phyloP scores from a whole-genome alignment of 2,329 filamentous ascomycete genomes.

The Cadophora malorum region DNA sequence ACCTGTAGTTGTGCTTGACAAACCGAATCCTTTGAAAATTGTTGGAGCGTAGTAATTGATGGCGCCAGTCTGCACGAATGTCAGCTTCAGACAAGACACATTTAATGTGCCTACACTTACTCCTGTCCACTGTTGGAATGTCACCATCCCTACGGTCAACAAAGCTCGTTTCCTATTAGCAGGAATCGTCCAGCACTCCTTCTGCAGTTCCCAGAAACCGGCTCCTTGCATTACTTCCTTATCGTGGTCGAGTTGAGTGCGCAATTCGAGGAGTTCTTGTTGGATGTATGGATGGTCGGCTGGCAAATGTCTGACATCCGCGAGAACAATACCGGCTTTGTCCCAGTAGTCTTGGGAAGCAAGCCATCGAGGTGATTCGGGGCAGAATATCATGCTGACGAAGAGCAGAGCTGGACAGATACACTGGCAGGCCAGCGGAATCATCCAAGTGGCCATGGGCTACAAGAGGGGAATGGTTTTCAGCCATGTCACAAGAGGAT shows the following conservation, averaged over 20 bases:
- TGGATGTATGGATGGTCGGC: constrained; percentile 59
- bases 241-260: constrained; percentile 56
- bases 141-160: constrained; percentile 67
- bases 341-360: constrained; percentile 74
- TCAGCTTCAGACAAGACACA: too few relatives aligned
- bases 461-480: too few relatives aligned
- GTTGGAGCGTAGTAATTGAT: constrained; percentile 64
- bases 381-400: constrained; percentile 65
- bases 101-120: too few relatives aligned
- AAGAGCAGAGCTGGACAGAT: constrained; percentile 68
- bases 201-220: constrained; percentile 56
- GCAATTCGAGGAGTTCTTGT: constrained; percentile 56
- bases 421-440: constrained; percentile 69
- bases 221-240: constrained; percentile 45
- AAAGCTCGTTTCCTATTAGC: constrained; percentile 69
- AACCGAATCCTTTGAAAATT: constrained; percentile 71
- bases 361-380: constrained; percentile 69
- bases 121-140: constrained; percentile 75
- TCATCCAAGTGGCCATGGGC: constrained; percentile 57
- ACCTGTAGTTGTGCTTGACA: constrained; percentile 54
- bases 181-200: constrained; percentile 65
- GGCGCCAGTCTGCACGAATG: constrained; percentile 45
- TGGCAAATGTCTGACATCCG: constrained; percentile 48
- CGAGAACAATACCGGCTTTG: constrained; percentile 60
- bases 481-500: too few relatives aligned